Evolutionary conservation across 2,329 filamentous ascomycete genomes (phyloP), one percentile per base, ranked within the genome.

Genomic region (Verticillium zaregamsianum): DNA sequence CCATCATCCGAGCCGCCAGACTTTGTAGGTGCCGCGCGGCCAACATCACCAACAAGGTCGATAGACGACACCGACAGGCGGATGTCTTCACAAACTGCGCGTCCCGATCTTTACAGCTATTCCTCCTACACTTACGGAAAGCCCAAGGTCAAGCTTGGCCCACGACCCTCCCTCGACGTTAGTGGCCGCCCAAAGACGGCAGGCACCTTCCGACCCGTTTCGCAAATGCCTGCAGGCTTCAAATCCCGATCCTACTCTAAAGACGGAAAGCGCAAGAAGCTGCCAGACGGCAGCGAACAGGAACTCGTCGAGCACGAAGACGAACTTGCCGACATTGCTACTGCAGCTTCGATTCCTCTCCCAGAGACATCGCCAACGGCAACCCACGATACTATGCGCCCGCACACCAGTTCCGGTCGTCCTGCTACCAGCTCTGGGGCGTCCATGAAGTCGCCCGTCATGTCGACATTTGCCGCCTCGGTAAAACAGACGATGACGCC

Each of bases 141-240:
- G 70, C 90, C 89, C 54, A 97, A 96, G 73, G 88, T 97, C 61
- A 97, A 96, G 76, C 85, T 97, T 54, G 95, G 89, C 1, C 94
- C 95, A 11, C 86, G 94, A 55, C 93, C 93, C 31, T 94, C 92
- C 3, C 72, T 88, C 52, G 89, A 92, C 64, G 79, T 83, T 49
- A 79, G 81, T 65, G 82, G 86, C 62, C 82, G 83, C 68, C 84
- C 87, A 63, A 83, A 88, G 56, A 89, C 77, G 76, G 87, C 73
- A 76, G 62, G 62, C n/a, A 61, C 61, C 23, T 83, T 87, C 68
- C 83, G 91, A 58, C 91, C 92, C 6, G 86, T 94, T 31, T 91
- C 92, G 4, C 87, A 90, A 56, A 83, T 97, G 57, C 93, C 93
- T 9, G 85, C 90, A 7, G 90, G 91, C n/a, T 83, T 95, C 69